A percentile compares a stretch with the other conserved stretches of the same genome.
These are phyloP conservation scores for Xerocomus amazonicus DNA, from an alignment of 1,284 basidiomycete genomes.

Conservation along the genomic window DNA sequence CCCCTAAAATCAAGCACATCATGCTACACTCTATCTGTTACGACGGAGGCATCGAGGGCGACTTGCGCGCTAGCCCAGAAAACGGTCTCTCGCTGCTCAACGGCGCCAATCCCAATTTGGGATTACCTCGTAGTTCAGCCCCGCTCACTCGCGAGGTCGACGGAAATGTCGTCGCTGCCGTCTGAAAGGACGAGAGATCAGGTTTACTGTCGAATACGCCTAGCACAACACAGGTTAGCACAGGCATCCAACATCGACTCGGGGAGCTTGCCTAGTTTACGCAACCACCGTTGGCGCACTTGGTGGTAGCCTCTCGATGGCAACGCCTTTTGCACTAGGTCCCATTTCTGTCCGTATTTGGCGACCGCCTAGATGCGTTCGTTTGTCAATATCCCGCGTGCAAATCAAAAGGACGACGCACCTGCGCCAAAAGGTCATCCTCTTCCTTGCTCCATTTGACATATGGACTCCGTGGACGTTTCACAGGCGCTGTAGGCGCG, in stretches of 20 bases:
- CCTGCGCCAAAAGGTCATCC: conserved; percentile 38
- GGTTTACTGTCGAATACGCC: conserved; percentile 39
- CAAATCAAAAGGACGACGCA: conserved; percentile 6
- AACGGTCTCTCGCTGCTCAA: conserved; percentile 33
- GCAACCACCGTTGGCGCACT: conserved; percentile 39
- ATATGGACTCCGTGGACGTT: conserved; percentile 38
- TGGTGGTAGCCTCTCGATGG: conserved; percentile 39
- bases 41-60: conserved; percentile 17
- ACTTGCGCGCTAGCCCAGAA: conserved; percentile 18
- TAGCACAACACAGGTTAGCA: conserved; percentile 9
- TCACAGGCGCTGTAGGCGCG: conserved; percentile 4
- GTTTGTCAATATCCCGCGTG: not conserved
- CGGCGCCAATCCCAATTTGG: conserved; percentile 34
- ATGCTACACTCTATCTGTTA: conserved; percentile 9
- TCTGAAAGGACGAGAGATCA: conserved; percentile 35
- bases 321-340: conserved; percentile 38
- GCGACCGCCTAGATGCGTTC: conserved; percentile 31
- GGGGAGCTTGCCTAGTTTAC: conserved; percentile 32
- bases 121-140: conserved; percentile 30
- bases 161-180: conserved; percentile 18
- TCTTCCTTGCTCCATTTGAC: conserved; percentile 40
- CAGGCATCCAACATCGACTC: not conserved
- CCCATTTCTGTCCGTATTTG: conserved; percentile 41
- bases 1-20: conserved; percentile 11
- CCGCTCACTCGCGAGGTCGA: conserved; percentile 18